Conservation (phyloP, 768 basidiomycete genomes). For the Tremella mesenterica region DNA sequence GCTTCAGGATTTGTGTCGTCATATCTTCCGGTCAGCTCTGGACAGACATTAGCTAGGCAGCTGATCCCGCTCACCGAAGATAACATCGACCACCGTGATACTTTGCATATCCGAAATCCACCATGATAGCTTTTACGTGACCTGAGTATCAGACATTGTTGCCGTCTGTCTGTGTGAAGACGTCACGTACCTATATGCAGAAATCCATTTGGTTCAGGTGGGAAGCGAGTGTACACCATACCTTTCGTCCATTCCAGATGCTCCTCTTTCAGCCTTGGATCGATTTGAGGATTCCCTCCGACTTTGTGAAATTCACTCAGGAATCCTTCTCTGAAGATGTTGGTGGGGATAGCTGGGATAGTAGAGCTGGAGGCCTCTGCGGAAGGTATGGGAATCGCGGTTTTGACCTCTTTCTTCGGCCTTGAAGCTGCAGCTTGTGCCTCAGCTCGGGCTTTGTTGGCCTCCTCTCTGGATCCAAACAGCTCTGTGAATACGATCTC, state of each 20-base stretch:
- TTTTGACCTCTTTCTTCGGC: constrained; percentile 2
- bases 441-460: constrained; percentile 24
- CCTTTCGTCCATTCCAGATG: constrained; percentile 75
- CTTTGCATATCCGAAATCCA: constrained; percentile 97
- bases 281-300: constrained; percentile 83
- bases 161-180: too few relatives aligned
- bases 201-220: constrained; percentile 96
- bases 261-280: constrained; percentile 63
- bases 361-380: constrained; percentile 41
- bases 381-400: constrained; percentile 22
- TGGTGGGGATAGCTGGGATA: constrained; percentile 42
- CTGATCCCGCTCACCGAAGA: constrained; percentile 50
- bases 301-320: constrained; percentile 84
- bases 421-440: constrained; percentile 19
- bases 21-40: constrained; percentile 53
- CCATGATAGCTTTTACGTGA: constrained; percentile 96
- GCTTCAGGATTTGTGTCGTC: constrained; percentile 99
- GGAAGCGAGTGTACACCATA: constrained; percentile 87
- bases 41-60: not conserved
- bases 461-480: constrained; percentile 38
- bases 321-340: constrained; percentile 91
- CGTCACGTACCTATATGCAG: constrained; percentile 51
- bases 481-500: constrained; percentile 39
- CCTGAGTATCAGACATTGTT: constrained; percentile 58
- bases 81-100: constrained; percentile 87